These are phyloP conservation scores for Phytopythium chamaehyphon DNA, from an alignment of 352 stramenopile genomes.

Conservation along the genomic window DNA sequence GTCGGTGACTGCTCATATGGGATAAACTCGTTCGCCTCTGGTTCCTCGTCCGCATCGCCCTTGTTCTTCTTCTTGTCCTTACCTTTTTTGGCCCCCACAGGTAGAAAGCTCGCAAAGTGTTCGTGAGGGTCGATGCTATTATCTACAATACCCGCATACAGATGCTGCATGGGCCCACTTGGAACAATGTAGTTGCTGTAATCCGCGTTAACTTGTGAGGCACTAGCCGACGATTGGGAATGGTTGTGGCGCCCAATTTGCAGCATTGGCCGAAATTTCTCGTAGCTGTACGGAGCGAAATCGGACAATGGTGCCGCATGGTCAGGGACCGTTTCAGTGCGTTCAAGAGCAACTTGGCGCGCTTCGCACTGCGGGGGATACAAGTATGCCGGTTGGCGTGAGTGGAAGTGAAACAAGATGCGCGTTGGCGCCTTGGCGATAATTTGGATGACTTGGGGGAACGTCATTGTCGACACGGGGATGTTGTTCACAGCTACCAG, in stretches of 20 bases:
- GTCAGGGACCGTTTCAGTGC: slow-evolving; percentile 33
- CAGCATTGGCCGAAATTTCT: slow-evolving; percentile 54
- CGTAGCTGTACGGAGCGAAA: slow-evolving; percentile 72
- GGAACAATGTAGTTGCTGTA: slow-evolving; percentile 67
- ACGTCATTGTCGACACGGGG: slow-evolving; percentile 46
- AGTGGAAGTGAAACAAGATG: slow-evolving; percentile 85
- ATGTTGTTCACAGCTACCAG: slow-evolving; percentile 77
- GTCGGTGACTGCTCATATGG: slow-evolving; percentile 88
- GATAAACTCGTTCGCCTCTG: slow-evolving; percentile 65
- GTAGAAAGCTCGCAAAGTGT: slow-evolving; percentile 85
- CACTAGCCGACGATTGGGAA: background rate
- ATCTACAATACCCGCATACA: slow-evolving; percentile 85
- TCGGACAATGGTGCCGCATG: slow-evolving; percentile 33
- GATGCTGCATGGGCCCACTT: slow-evolving; percentile 82
- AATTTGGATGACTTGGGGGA: slow-evolving; percentile 75
- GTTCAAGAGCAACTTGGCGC: slow-evolving; percentile 46
- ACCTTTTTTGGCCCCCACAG: slow-evolving; percentile 23
- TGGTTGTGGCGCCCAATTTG: slow-evolving; percentile 38
- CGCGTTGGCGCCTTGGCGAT: slow-evolving; percentile 60
- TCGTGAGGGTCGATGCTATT: slow-evolving; percentile 89
- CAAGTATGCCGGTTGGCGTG: slow-evolving; percentile 44
- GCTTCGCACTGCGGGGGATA: slow-evolving; percentile 71
- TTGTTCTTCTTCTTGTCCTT: slow-evolving; percentile 16
- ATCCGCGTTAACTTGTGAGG: slow-evolving; percentile 5
- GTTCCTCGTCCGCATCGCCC: slow-evolving; percentile 5